Evolutionary conservation across 768 basidiomycete genomes (phyloP), one percentile per base, ranked within the genome.

Genomic region (Rhodosporidiobolus sp.): DNA sequence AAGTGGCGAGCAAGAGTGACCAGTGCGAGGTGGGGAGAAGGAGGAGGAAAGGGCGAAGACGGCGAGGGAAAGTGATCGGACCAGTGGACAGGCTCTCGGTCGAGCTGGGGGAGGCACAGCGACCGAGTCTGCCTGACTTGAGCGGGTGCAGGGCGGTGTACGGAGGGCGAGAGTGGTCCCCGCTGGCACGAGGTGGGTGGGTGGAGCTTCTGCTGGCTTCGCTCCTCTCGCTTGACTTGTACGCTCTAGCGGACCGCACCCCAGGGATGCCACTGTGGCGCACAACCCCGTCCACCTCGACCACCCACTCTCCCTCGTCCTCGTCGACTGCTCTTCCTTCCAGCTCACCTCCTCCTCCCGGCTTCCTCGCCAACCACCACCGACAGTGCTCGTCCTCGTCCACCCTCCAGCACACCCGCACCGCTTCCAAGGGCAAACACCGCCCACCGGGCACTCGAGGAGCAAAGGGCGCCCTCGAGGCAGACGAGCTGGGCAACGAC

Each of bases 311-410:
- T 24, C 8, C 30, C 30, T 14, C 50, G 8, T 5, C 11, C 11
- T 9, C 43, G 46, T 30, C 65, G 19, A 49, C 61, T 28, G 11
- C 48, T 28, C 50, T 32, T 11, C 50, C 50, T 3, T 48, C 35
- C 58, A 50, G 52, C 30, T 53, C 69, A 22, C 10, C 69, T 12
- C 20, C 35, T 10, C 46, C 65, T 4, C 55, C 55, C 43, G 28
- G 24, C 30, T 65, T 65, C 63, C 63, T 65, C 63, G 63, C 63
- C 19, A 65, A 65, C 54, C 63, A 65, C 63, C 63, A 57, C 65
- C 54, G 55, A 24, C 32, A 12, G 8, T 46, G n/a, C 38, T 65
- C 63, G 16, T 35, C 30, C 38, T 7, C 38, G 8, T 43, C 38
- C 38, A 7, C 38, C 38, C 38, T 43, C 38, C 38, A 7, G 8